Evolutionary conservation across 2,329 filamentous ascomycete genomes (phyloP).

Genomic region (Fusarium foetens): DNA sequence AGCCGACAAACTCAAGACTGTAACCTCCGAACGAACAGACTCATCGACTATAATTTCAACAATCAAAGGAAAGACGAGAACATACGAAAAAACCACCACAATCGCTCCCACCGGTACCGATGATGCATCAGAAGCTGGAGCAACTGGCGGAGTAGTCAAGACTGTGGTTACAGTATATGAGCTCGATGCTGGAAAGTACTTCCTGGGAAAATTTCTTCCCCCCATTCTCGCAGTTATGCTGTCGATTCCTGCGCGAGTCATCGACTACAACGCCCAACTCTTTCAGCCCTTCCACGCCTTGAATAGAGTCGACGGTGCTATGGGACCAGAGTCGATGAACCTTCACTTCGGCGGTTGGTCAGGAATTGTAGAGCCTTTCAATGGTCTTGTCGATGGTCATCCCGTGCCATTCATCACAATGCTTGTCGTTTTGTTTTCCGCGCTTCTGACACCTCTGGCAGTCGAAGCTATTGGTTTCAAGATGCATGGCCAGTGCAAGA

Average conservation of each 20-base stretch:
- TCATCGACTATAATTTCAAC: constrained; percentile 38
- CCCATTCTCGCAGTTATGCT: constrained; percentile 53
- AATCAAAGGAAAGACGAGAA: constrained; percentile 32
- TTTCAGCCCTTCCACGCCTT: constrained; percentile 60
- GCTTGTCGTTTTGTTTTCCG: constrained; percentile 40
- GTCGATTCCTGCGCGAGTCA: constrained; percentile 55
- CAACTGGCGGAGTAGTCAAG: constrained; percentile 19
- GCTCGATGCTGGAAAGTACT: constrained; percentile 46
- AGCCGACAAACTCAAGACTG: constrained; percentile 23
- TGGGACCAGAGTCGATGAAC: constrained; percentile 55
- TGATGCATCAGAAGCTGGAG: neutral
- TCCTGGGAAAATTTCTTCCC: constrained; percentile 57
- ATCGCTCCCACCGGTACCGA: constrained; percentile 25
- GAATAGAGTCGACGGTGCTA: constrained; percentile 50
- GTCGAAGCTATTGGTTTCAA: constrained; percentile 43
- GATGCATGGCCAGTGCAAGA: constrained; percentile 41
- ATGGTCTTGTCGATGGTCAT: constrained; percentile 47
- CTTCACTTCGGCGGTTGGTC: constrained; percentile 54
- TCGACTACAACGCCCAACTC: constrained; percentile 56
- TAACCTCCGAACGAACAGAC: constrained; percentile 30
- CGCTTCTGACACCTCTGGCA: constrained; percentile 37
- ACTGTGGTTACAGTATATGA: constrained; percentile 27
- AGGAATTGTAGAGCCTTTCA: constrained; percentile 50
- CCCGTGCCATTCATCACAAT: constrained; percentile 42
- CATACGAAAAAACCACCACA: constrained; percentile 28